Percentiles rank a stretch among this genome's conserved stretches.
These are phyloP conservation scores for Chytriomyces sp. DNA, from an alignment of 192 early-diverging fungal genomes.

Conservation along the genomic window DNA sequence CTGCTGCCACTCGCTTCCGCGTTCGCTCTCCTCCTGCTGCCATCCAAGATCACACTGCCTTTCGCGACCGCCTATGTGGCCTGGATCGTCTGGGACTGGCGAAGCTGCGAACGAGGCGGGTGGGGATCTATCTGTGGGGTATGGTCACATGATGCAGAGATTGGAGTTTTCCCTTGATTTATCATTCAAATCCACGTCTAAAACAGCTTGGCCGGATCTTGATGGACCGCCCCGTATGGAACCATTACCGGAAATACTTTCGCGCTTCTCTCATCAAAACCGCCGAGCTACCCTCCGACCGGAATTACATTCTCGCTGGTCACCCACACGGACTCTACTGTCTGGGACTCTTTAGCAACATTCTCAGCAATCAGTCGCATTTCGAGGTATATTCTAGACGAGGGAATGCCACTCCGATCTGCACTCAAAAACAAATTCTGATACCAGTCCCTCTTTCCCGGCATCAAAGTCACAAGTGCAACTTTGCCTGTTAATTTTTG, in stretches of 20 bases:
- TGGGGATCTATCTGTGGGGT: slow-evolving; percentile 9
- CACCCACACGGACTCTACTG: slow-evolving; percentile 38
- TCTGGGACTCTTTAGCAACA: slow-evolving; percentile 31
- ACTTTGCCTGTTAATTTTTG: slow-evolving; percentile 43
- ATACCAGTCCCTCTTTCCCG: slow-evolving; percentile 13
- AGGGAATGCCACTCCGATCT: no score
- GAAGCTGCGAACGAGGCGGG: background rate
- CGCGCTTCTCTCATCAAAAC: slow-evolving; percentile 31
- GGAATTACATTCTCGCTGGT: slow-evolving; percentile 36
- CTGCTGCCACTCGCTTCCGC: background rate
- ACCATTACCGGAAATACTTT: slow-evolving; percentile 34
- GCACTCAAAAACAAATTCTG: no score
- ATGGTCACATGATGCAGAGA: background rate
- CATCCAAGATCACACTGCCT: background rate
- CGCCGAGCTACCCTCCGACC: slow-evolving; percentile 12
- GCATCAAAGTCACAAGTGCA: slow-evolving; percentile 8
- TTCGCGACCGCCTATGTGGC: no score
- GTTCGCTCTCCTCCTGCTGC: background rate
- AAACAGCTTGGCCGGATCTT: slow-evolving; percentile 2
- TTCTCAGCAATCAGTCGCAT: slow-evolving; percentile 9
- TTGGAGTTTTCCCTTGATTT: background rate
- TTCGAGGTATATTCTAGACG: slow-evolving; percentile 23
- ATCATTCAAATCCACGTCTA: background rate
- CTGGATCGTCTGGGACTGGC: background rate
- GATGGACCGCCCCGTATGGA: slow-evolving; percentile 22